Evolutionary conservation across 345 rosid species (phyloP).

Genomic region (Eutrema heterophyllum): DNA sequence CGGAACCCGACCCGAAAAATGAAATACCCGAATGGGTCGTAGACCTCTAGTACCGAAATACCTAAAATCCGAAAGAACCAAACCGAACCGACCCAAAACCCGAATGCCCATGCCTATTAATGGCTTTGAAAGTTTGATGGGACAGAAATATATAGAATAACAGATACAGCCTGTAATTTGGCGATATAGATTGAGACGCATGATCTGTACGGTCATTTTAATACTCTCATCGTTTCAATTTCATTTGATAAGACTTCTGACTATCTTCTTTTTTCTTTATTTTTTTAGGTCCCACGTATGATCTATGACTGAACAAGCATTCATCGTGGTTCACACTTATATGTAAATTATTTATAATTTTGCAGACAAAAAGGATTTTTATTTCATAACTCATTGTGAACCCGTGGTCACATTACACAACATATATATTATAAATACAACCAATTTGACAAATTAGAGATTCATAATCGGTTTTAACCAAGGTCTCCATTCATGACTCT

Average conservation of each 20-base stretch:
- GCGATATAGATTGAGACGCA: conserved; percentile 4
- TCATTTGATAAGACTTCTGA: conserved; percentile 26
- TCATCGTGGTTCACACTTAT: conserved; percentile 2
- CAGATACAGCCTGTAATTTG: not conserved
- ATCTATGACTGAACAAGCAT: not conserved
- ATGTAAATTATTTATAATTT: not conserved
- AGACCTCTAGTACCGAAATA: too few species aligned
- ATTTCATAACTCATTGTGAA: not conserved
- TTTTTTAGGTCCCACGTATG: conserved; percentile 5
- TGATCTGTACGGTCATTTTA: conserved; percentile 25
- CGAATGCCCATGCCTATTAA: too few species aligned
- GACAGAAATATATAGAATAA: not conserved
- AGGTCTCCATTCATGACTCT: not conserved
- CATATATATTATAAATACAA: not conserved
- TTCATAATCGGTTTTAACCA: not conserved
- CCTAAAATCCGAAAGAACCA: too few species aligned
- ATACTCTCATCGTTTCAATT: conserved; percentile 1
- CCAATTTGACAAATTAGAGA: too few species aligned
- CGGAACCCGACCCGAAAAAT: too few species aligned
- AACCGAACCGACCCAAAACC: too few species aligned
- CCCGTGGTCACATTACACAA: not conserved
- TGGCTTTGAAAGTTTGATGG: conserved; percentile 4
- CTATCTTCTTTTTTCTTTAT: conserved; percentile 1
- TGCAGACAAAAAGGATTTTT: not conserved
- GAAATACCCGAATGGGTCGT: too few species aligned